A percentile compares a stretch with the other conserved stretches of the same genome.
These are phyloP conservation scores for Colletotrichum lupini DNA, from an alignment of 2,329 filamentous ascomycete genomes.

Conservation along the genomic window DNA sequence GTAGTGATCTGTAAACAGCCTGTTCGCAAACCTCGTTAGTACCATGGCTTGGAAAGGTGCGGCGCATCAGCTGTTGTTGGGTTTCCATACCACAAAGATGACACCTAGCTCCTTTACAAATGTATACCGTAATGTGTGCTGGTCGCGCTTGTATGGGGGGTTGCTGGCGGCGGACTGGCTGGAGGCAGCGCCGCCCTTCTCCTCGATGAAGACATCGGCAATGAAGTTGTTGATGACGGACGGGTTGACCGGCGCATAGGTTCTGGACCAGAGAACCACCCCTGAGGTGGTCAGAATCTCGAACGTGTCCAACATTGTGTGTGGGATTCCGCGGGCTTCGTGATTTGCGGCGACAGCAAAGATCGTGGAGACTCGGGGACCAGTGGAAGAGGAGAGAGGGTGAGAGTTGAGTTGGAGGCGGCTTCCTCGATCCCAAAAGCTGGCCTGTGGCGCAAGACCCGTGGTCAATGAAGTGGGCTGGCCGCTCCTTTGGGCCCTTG, in stretches of 20 bases:
- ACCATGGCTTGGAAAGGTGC: neutral
- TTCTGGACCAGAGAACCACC: constrained; percentile 95
- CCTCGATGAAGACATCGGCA: constrained; percentile 96
- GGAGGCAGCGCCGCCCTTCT: constrained; percentile 76
- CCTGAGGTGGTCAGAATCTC: constrained; percentile 96
- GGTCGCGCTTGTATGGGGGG: constrained; percentile 86
- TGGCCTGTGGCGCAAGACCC: constrained; percentile 33
- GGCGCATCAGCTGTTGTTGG: neutral
- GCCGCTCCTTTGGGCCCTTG: neutral
- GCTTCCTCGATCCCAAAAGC: constrained; percentile 31
- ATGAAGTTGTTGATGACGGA: constrained; percentile 95
- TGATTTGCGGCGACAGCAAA: neutral
- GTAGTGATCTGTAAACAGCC: constrained; percentile 96
- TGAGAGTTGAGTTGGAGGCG: constrained; percentile 13
- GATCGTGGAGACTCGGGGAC: neutral
- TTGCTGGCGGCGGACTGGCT: constrained; percentile 70
- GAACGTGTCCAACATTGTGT: constrained; percentile 89
- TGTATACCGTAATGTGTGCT: constrained; percentile 95
- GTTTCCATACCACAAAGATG: constrained; percentile 82
- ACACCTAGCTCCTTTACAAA: constrained; percentile 91
- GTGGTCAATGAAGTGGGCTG: constrained; percentile 21
- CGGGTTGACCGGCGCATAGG: constrained; percentile 82
- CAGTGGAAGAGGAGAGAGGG: neutral
- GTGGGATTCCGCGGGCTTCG: neutral
- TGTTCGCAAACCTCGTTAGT: constrained; percentile 49